phyloP scores from a whole-genome alignment of 176 grass and related monocot species.

The Eleusine coracana region DNA sequence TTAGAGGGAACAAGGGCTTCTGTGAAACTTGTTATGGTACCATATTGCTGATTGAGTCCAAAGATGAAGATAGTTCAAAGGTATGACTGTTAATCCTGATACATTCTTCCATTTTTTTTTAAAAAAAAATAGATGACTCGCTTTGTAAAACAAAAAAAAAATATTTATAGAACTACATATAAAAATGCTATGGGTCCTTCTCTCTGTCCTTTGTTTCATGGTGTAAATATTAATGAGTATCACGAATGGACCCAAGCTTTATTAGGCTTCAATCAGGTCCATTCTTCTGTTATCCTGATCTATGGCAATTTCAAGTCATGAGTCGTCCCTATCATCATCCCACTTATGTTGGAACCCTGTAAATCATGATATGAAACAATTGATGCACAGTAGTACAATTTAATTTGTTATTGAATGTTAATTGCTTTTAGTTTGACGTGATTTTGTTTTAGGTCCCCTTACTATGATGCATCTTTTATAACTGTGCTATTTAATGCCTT shows the following conservation, averaged over 20 bases:
- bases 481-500: not conserved
- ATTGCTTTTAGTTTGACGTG: not conserved
- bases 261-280: slow-evolving; percentile 6
- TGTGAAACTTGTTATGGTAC: slow-evolving; percentile 95
- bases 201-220: slow-evolving; percentile 4
- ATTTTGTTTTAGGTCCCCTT: not conserved
- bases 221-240: slow-evolving; percentile 10
- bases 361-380: slow-evolving; percentile 2
- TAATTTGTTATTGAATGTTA: not conserved
- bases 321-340: not conserved
- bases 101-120: slow-evolving; percentile 25
- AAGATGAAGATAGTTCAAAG: slow-evolving; percentile 59
- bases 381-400: not conserved
- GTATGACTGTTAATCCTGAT: slow-evolving; percentile 39
- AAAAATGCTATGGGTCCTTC: not conserved
- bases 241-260: slow-evolving; percentile 1
- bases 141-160: not conserved
- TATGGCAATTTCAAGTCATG: slow-evolving; percentile 16
- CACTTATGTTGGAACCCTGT: not conserved
- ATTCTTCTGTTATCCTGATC: not conserved
- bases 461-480: slow-evolving; percentile 14
- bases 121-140: not conserved
- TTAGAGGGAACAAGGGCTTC: slow-evolving; percentile 88
- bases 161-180: slow-evolving; percentile 1
- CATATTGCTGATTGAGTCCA: slow-evolving; percentile 84